Base-by-base conservation (phyloP, 2,329 filamentous ascomycete species). In the Cytospora chrysosperma region DNA sequence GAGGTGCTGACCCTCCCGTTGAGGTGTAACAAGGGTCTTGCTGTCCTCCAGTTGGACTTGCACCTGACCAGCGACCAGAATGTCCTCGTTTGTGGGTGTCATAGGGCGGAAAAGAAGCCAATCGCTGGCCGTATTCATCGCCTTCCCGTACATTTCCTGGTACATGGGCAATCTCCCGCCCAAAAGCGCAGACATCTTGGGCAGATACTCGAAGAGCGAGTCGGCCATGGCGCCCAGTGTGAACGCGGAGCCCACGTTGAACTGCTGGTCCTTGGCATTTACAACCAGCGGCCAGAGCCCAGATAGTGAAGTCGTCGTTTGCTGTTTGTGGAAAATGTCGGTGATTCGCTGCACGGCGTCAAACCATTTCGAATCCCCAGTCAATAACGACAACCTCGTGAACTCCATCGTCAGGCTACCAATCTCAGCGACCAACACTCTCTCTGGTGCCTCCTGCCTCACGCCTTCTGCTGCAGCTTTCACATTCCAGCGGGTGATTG, bases 91-190 rank as follows among this genome's bases (percentile, higher is more conserved):
- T 4, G 76, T 75, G 0, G 82, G 82, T 2, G 81, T 81, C 78
- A 88, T 83, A 0, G 88, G 88, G 3, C 84, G 81, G 73, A 86
- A 90, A 58, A 90, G 79, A 2, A 89, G 76, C 65, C 88, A 74
- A 54, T 83, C 73, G 53, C 83, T 82, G 2, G 81, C 82, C 0
- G 81, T 76, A n/a, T 84, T 79, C 52, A 87, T 81, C 21, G 85
- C 82, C 19, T 73, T 75, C 62, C 82, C 77, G 72, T 89, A 73
- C 79, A 90, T 85, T 47, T 72, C 76, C 53, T 79, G 78, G 70
- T 89, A 89, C 64, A 84, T 72, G 27, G 82, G 56, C 21, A 81
- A 75, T 8, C 77, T 75, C 3, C 87, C 87, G 28, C 85, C 83
- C 0, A 89, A 79, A 2, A 90, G 77, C 40, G 86, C 73, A 67